Evolutionary conservation across 495 filamentous ascomycete species (phyloP).

Genomic region (Darksidea phi): DNA sequence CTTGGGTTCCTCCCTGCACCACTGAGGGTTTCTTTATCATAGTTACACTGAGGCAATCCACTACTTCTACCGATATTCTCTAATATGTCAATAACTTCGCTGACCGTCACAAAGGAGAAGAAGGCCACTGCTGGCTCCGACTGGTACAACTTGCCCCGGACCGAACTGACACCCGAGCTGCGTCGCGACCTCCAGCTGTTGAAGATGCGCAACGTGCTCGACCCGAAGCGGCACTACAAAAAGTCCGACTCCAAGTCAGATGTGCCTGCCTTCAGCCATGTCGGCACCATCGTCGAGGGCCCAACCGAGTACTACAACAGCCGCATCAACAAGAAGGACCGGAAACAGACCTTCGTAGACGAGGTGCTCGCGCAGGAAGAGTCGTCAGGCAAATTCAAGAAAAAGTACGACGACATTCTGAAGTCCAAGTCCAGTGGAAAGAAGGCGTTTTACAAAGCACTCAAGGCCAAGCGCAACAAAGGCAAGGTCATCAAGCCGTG

Average conservation of each 20-base stretch:
- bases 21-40: slow-evolving; percentile 81
- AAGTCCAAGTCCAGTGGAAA: slow-evolving; percentile 66
- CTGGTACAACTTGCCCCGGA: slow-evolving; percentile 86
- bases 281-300: slow-evolving; percentile 85
- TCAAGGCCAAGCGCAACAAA: slow-evolving; percentile 57
- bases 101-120: slow-evolving; percentile 45
- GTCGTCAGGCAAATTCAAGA: slow-evolving; percentile 60
- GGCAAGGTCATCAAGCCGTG: slow-evolving; percentile 40
- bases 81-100: slow-evolving; percentile 36
- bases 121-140: slow-evolving; percentile 60
- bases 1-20: slow-evolving; percentile 68
- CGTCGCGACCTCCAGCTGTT: slow-evolving; percentile 85
- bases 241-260: slow-evolving; percentile 68
- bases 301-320: slow-evolving; percentile 82
- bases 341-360: slow-evolving; percentile 87
- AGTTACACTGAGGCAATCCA: slow-evolving; percentile 92
- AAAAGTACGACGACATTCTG: slow-evolving; percentile 71
- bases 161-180: slow-evolving; percentile 76
- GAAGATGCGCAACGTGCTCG: slow-evolving; percentile 82
- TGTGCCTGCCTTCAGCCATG: slow-evolving; percentile 77
- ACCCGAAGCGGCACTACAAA: slow-evolving; percentile 88
- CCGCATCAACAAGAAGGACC: slow-evolving; percentile 78
- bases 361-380: slow-evolving; percentile 71
- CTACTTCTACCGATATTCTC: slow-evolving; percentile 16
- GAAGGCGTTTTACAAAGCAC: slow-evolving; percentile 66